phyloP scores from a whole-genome alignment of 2,329 filamentous ascomycete species.

The Cercospora sojina region DNA sequence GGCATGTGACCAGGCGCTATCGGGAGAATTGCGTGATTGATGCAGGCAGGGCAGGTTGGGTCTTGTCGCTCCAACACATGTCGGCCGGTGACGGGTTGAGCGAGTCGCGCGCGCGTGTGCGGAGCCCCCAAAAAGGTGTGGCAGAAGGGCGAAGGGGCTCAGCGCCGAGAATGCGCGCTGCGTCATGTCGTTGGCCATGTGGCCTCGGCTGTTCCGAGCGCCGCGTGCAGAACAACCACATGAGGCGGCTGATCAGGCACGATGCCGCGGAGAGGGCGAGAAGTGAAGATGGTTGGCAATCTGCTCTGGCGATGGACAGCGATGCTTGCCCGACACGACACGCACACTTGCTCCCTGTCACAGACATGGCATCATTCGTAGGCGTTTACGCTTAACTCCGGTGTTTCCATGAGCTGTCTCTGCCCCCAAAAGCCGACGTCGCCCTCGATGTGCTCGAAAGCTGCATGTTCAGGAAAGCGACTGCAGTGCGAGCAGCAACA shows the following conservation, averaged over 20 bases:
- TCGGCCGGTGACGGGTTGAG: neutral
- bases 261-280: neutral
- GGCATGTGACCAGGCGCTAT: slow-evolving; percentile 1
- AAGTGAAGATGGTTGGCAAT: neutral
- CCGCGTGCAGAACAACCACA: neutral
- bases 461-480: slow-evolving; percentile 1
- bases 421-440: slow-evolving; percentile 1
- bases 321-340: neutral
- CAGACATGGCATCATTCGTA: slow-evolving; percentile 11
- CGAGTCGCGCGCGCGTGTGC: neutral
- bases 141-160: slow-evolving; percentile 5
- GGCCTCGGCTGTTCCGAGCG: neutral
- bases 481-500: neutral
- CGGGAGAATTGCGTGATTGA: slow-evolving; percentile 1
- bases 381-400: slow-evolving; percentile 13
- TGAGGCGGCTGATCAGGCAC: neutral
- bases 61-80: neutral
- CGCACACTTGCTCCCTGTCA: neutral
- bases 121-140: neutral
- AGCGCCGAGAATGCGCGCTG: neutral
- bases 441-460: neutral
- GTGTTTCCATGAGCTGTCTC: neutral
- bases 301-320: neutral
- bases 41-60: neutral
- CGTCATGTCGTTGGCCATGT: neutral